phyloP scores from a whole-genome alignment of 2,329 filamentous ascomycete species.

The Sclerotinia spermophila region DNA sequence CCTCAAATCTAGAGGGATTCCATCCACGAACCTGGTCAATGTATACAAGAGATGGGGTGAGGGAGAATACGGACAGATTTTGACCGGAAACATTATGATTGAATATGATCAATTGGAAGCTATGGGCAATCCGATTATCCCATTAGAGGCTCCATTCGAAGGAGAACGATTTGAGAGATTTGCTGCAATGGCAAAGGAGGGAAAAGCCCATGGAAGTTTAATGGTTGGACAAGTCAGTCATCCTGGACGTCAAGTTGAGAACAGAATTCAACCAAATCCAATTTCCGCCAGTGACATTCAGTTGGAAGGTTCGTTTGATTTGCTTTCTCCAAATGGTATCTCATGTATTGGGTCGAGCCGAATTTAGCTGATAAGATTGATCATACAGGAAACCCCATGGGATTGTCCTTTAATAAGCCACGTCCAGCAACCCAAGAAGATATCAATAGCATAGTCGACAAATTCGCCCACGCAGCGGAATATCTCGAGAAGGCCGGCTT shows the following conservation, averaged over 20 bases:
- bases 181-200: constrained; percentile 50
- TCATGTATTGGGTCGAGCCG: no score
- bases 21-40: constrained; percentile 50
- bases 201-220: constrained; percentile 55
- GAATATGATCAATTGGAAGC: constrained; percentile 57
- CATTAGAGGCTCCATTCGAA: constrained; percentile 46
- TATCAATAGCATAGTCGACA: constrained; percentile 54
- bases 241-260: constrained; percentile 47
- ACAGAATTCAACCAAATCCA: constrained; percentile 38
- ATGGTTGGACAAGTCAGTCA: constrained; percentile 61
- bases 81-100: constrained; percentile 63
- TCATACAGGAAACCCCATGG: constrained; percentile 38
- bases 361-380: neutral
- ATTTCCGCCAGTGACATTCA: constrained; percentile 43
- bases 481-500: constrained; percentile 61
- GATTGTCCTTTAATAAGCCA: constrained; percentile 51
- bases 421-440: constrained; percentile 51
- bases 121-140: constrained; percentile 57
- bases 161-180: constrained; percentile 60
- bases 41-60: constrained; percentile 61
- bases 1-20: constrained; percentile 50
- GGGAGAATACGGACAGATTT: constrained; percentile 51
- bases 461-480: constrained; percentile 59
- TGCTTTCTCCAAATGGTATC: neutral
- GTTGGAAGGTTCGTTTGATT: constrained; percentile 33